Base-by-base conservation (phyloP, 2,329 filamentous ascomycete genomes). In the Penicillium sp. region DNA sequence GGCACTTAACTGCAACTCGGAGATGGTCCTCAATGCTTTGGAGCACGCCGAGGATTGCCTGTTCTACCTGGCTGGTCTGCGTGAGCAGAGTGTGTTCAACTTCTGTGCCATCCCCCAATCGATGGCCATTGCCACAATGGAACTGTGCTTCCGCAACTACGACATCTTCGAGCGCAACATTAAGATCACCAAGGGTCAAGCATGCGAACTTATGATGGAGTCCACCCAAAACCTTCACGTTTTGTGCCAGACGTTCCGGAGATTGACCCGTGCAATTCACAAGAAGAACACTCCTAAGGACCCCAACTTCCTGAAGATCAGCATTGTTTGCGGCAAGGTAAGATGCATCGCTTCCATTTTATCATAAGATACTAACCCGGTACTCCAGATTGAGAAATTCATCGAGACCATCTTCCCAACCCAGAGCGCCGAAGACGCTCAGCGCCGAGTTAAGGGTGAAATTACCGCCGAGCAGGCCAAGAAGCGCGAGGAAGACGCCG, bases 1-100 rank as follows among this genome's bases (percentile, higher is more conserved):
- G 64, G 94, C 94, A 2, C 72, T 97, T 22, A 84, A 90, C 64
- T 95, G 90, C 76, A 86, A 87, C 63, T 95, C 92, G 1, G 90
- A 96, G 67, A 96, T 99, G 92, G 86, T 97, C 6, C 79, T 97
- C 53, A 90, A 94, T 64, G 90, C 92, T 5, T 79, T 99, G 39
- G 85, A 86, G 67, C 89, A 95, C 62, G 88, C 83, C 4, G 91
- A 96, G 58, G 91, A 97, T 68, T 97, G 92, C 69, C 76, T 99
- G n/a, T 96, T 92, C 78, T 99, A 97, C 76, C 90, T 99, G 77
- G 92, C 92, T 5, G 94, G 89, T 42, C 84, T 99, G 58, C 87
- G 87, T 61, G 94, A 99, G 69, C 94, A 99, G 77, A 95, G 90
- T 69, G 90, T 96, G 24, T 99, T 99, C 84, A 99, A 99, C 81